These are phyloP conservation scores for Spathaspora sp. DNA, from an alignment of 1,139 yeast genomes.

Conservation along the genomic window DNA sequence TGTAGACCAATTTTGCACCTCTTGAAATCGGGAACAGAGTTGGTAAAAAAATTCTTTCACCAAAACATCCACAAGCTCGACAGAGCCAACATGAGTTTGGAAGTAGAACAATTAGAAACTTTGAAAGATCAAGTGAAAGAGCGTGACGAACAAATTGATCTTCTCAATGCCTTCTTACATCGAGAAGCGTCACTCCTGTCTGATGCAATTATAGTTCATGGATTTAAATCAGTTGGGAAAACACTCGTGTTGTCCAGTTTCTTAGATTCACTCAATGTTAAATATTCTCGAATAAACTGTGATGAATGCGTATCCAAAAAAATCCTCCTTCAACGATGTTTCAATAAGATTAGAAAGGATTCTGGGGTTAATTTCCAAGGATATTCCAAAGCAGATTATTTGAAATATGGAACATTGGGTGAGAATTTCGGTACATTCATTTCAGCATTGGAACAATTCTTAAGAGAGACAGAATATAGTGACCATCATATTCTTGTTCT, in stretches of 20 bases:
- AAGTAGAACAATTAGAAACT: constrained; percentile 5
- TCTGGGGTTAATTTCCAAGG: constrained; percentile 25
- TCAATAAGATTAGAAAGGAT: constrained; percentile 28
- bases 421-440: constrained; percentile 51
- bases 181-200: constrained; percentile 22
- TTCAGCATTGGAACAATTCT: constrained; percentile 38
- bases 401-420: constrained; percentile 24
- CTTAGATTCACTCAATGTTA: constrained; percentile 23
- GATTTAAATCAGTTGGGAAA: constrained; percentile 44
- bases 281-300: constrained; percentile 31
- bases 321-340: constrained; percentile 39
- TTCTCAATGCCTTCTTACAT: constrained; percentile 25
- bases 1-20: neutral
- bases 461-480: constrained; percentile 27
- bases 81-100: constrained; percentile 11
- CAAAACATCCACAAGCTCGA: no score
- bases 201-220: constrained; percentile 37
- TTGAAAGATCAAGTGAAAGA: constrained; percentile 12
- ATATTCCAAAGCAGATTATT: constrained; percentile 13
- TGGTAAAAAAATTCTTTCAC: neutral
- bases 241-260: constrained; percentile 29
- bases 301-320: constrained; percentile 42
- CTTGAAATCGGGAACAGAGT: constrained; percentile 2
- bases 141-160: constrained; percentile 24
- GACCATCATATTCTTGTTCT: constrained; percentile 54